Evolutionary conservation across 495 filamentous ascomycete species (phyloP).

Genomic region (Daldinia caldariorum): DNA sequence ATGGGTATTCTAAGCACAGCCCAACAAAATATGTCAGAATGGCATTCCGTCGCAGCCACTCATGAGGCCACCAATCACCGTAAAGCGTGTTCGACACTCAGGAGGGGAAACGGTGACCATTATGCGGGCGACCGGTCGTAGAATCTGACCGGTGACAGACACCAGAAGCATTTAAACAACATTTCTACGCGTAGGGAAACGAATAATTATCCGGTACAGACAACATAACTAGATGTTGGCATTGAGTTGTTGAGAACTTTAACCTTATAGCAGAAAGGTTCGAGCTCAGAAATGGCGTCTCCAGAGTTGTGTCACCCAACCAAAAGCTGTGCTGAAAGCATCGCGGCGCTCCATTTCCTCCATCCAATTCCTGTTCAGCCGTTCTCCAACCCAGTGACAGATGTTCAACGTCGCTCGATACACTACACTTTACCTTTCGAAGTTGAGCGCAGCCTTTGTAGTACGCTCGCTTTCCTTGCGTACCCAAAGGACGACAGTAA

Average conservation of each 20-base stretch:
- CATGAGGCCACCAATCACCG: slow-evolving; percentile 28
- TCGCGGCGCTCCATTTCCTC: slow-evolving; percentile 46
- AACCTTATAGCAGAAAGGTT: not conserved
- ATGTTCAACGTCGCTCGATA: slow-evolving; percentile 10
- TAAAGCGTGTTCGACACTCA: not conserved
- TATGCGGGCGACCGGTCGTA: slow-evolving; percentile 13
- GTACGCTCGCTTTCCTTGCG: slow-evolving; percentile 54
- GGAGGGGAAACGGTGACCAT: slow-evolving; percentile 18
- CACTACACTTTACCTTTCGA: slow-evolving; percentile 47
- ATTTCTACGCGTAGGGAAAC: not conserved
- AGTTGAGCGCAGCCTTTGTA: slow-evolving; percentile 46
- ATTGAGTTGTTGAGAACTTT: not conserved
- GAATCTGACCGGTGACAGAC: slow-evolving; percentile 13
- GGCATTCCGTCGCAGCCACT: slow-evolving; percentile 7
- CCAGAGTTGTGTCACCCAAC: not conserved
- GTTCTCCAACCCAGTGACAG: slow-evolving; percentile 38
- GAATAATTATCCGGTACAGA: not conserved
- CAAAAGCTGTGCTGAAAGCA: slow-evolving; percentile 42
- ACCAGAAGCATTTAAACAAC: not conserved
- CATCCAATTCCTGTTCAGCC: slow-evolving; percentile 44
- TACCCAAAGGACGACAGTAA: slow-evolving; percentile 45
- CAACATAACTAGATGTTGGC: too few relatives aligned
- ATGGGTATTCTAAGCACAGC: not conserved
- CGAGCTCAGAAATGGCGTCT: slow-evolving; percentile 26
- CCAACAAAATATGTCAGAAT: not conserved